A percentile compares a stretch with the other conserved stretches of the same genome.
Evolutionary conservation across 2,329 filamentous ascomycete species (phyloP).

Genomic region (Thyridium curvatum): DNA sequence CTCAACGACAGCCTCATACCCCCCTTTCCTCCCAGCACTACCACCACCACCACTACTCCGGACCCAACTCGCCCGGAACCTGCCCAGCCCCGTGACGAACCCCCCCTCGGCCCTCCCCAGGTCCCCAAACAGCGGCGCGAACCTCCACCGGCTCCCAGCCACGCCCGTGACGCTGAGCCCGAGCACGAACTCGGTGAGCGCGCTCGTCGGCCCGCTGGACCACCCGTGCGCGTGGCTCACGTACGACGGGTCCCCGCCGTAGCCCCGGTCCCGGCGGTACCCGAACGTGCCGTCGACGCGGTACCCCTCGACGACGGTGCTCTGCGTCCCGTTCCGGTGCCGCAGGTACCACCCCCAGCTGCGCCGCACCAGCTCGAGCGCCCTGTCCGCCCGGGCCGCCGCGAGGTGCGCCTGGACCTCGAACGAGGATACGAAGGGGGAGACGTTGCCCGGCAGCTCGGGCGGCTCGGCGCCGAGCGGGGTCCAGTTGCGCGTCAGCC

Average conservation of each 20-base stretch:
- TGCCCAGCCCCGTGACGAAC: slow-evolving; percentile 6
- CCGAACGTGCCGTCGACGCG: slow-evolving; percentile 48
- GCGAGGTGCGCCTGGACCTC: slow-evolving; percentile 52
- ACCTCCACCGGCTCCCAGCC: slow-evolving; percentile 7
- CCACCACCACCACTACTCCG: slow-evolving; percentile 4
- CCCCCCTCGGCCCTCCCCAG: slow-evolving; percentile 6
- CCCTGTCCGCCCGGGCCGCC: slow-evolving; percentile 38
- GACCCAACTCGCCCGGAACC: slow-evolving; percentile 19
- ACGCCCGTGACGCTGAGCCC: slow-evolving; percentile 29
- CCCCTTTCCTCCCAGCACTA: too few species aligned
- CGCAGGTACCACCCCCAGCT: slow-evolving; percentile 57
- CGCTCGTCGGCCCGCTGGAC: slow-evolving; percentile 39
- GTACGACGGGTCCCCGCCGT: slow-evolving; percentile 38
- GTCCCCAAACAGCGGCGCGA: slow-evolving; percentile 10
- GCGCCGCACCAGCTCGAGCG: slow-evolving; percentile 47
- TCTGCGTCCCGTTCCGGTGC: slow-evolving; percentile 49
- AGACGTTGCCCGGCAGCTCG: slow-evolving; percentile 51
- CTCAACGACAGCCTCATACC: slow-evolving; percentile 14
- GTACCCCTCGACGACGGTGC: slow-evolving; percentile 55
- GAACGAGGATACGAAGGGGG: slow-evolving; percentile 51
- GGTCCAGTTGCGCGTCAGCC: slow-evolving; percentile 45
- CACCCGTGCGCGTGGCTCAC: slow-evolving; percentile 45
- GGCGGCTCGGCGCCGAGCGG: slow-evolving; percentile 48
- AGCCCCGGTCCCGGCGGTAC: slow-evolving; percentile 47
- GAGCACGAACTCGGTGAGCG: slow-evolving; percentile 35